These are phyloP conservation scores for Irpex lacteus DNA, from an alignment of 1,284 basidiomycete genomes.

Conservation along the genomic window DNA sequence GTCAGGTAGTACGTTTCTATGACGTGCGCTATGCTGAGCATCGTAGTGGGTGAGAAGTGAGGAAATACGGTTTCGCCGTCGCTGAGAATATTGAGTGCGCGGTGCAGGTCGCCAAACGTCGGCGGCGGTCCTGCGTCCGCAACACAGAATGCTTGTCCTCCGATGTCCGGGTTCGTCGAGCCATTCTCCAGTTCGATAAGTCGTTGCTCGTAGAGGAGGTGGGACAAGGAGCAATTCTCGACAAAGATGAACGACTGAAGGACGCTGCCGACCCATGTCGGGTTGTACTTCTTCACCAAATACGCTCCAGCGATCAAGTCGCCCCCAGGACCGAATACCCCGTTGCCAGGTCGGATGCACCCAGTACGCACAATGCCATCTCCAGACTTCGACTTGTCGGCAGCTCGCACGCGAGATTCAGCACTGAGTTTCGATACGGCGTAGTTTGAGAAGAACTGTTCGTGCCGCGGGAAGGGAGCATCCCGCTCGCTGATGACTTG, in stretches of 20 bases:
- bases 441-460: constrained; percentile 71
- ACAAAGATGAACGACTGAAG: constrained; percentile 68
- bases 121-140: constrained; percentile 60
- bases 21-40: constrained; percentile 51
- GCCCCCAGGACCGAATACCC: constrained; percentile 69
- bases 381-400: constrained; percentile 42
- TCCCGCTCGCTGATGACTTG: constrained; percentile 62
- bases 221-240: constrained; percentile 69
- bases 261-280: constrained; percentile 56
- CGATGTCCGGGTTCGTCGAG: constrained; percentile 54
- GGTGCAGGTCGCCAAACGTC: constrained; percentile 61
- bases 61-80: constrained; percentile 48
- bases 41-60: constrained; percentile 48
- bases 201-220: constrained; percentile 69
- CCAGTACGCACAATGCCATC: constrained; percentile 53
- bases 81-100: constrained; percentile 27
- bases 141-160: constrained; percentile 64
- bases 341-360: constrained; percentile 72
- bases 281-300: constrained; percentile 55
- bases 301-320: constrained; percentile 64
- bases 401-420: constrained; percentile 53
- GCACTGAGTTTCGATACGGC: constrained; percentile 55
- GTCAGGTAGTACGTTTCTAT: constrained; percentile 55
- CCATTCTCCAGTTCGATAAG: constrained; percentile 46
- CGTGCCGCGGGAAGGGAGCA: constrained; percentile 38